Evolutionary conservation across 1,284 basidiomycete species (phyloP).

Genomic region (Pseudozyma tsukubaensis): DNA sequence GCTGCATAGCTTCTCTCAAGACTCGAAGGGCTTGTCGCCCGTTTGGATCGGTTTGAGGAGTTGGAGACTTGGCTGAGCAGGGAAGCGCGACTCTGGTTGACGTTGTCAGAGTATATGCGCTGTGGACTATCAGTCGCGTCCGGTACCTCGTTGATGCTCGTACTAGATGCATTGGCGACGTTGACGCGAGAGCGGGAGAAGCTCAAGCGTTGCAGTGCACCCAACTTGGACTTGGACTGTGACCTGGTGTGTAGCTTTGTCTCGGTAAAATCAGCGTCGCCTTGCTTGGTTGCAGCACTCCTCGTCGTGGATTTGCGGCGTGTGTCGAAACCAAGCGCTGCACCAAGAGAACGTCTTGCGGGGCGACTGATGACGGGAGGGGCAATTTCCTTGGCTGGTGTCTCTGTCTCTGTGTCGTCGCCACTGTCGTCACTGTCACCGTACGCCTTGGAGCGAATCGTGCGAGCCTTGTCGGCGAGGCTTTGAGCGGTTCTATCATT

Average conservation of each 20-base stretch:
- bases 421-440: conserved; percentile 23
- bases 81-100: conserved; percentile 33
- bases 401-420: conserved; percentile 45
- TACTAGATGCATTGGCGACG: conserved; percentile 25
- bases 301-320: conserved; percentile 2
- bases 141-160: conserved; percentile 18
- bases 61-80: conserved; percentile 32
- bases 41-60: conserved; percentile 21
- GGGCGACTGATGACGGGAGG: conserved; percentile 1
- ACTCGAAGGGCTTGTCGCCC: conserved; percentile 18
- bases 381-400: conserved; percentile 5
- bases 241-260: conserved; percentile 13
- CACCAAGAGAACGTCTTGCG: conserved; percentile 31
- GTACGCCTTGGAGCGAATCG: neutral
- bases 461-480: neutral
- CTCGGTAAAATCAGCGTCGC: neutral
- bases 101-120: conserved; percentile 5
- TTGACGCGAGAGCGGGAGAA: conserved; percentile 43
- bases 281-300: neutral
- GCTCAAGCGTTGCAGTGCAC: conserved; percentile 38
- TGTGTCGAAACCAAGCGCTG: conserved; percentile 32
- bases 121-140: neutral
- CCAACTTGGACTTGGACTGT: conserved; percentile 27
- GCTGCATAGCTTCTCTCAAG: conserved; percentile 32
- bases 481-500: conserved; percentile 6